A percentile compares a stretch with the other conserved stretches of the same genome.
phyloP scores from a whole-genome alignment of 805 yeast species.

The Cyberlindnera xylosilytica region DNA sequence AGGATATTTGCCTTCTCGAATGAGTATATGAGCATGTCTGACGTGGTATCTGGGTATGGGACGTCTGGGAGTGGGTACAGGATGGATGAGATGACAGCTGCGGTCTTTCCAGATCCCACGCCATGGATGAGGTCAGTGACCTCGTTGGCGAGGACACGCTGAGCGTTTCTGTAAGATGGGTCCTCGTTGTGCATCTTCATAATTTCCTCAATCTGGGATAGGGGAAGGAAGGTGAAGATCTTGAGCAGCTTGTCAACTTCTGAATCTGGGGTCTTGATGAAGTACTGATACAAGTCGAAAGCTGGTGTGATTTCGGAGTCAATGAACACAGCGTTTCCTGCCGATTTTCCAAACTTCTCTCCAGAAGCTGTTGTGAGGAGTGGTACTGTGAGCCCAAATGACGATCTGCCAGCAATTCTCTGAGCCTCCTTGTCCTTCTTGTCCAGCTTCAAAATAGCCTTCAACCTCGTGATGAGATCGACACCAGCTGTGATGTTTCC shows the following conservation, averaged over 20 bases:
- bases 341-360: conserved; percentile 93
- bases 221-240: conserved; percentile 76
- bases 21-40: conserved; percentile 49
- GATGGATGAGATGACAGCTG: conserved; percentile 63
- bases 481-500: conserved; percentile 97
- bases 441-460: conserved; percentile 21
- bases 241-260: conserved; percentile 68
- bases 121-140: conserved; percentile 90
- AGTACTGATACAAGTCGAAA: conserved; percentile 80
- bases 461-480: conserved; percentile 71
- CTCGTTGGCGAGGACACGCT: conserved; percentile 74
- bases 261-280: conserved; percentile 74
- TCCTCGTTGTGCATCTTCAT: conserved; percentile 49
- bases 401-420: conserved; percentile 24
- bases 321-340: conserved; percentile 93
- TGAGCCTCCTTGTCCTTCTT: conserved; percentile 23
- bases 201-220: conserved; percentile 51
- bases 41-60: conserved; percentile 44
- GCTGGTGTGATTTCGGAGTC: conserved; percentile 73
- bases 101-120: conserved; percentile 63
- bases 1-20: conserved; percentile 60
- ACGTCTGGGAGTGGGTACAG: conserved; percentile 58
- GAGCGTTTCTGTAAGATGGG: conserved; percentile 71
- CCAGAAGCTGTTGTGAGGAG: conserved; percentile 84
- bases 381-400: conserved; percentile 86